These are phyloP conservation scores for Mortierella sp. DNA, from an alignment of 371 early-diverging fungal species.

Conservation along the genomic window DNA sequence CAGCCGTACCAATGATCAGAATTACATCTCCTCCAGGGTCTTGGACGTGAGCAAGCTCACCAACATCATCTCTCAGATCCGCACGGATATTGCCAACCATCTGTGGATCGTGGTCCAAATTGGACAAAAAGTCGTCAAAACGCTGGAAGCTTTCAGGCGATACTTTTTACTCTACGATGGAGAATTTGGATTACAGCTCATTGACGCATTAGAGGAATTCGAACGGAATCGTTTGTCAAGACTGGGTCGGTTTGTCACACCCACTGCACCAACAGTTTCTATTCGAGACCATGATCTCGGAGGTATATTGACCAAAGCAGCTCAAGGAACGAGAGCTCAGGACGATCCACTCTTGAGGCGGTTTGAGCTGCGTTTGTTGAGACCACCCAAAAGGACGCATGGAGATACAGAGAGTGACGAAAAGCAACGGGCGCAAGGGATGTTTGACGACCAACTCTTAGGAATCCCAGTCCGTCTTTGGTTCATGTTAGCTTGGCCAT, in stretches of 20 bases:
- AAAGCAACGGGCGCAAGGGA: conserved; percentile 9
- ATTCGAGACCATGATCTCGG: conserved; percentile 70
- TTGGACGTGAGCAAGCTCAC: conserved; percentile 44
- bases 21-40: conserved; percentile 3
- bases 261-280: conserved; percentile 21
- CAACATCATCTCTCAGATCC: conserved; percentile 59
- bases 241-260: conserved; percentile 25
- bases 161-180: conserved; percentile 77
- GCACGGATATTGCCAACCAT: conserved; percentile 70
- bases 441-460: conserved; percentile 64
- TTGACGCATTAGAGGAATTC: conserved; percentile 67
- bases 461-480: conserved; percentile 66
- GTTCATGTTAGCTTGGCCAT: conserved; percentile 76
- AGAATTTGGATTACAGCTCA: conserved; percentile 70
- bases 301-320: conserved; percentile 63
- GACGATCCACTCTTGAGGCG: conserved; percentile 53
- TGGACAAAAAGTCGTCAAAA: conserved; percentile 64
- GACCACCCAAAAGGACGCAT: not conserved
- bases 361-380: conserved; percentile 40
- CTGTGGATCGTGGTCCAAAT: conserved; percentile 77
- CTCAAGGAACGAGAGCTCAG: conserved; percentile 55
- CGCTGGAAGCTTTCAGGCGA: conserved; percentile 71
- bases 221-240: conserved; percentile 56
- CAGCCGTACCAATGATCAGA: not conserved
- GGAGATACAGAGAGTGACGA: conserved; percentile 2